Conservation (phyloP, 805 yeast genomes). For the Wickerhamomyces silvicola region DNA sequence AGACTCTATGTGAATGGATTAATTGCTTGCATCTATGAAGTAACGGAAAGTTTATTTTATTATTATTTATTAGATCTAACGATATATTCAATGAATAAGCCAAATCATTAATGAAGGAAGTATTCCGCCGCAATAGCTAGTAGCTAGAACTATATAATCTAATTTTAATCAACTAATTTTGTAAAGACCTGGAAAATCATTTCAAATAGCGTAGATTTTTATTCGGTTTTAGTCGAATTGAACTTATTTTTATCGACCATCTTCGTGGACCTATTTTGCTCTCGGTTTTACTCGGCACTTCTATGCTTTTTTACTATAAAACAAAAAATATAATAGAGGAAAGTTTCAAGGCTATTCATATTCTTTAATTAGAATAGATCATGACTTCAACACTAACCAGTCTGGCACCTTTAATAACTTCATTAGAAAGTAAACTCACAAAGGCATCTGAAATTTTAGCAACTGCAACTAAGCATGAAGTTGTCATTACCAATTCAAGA, state of each 20-base stretch:
- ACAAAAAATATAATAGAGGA: background rate
- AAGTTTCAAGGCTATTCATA: background rate
- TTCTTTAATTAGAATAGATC: too few relatives aligned
- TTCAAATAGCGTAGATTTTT: too few relatives aligned
- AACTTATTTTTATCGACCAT: too few relatives aligned
- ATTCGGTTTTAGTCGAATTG: too few relatives aligned
- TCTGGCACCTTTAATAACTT: slow-evolving; percentile 11
- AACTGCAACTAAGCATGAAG: slow-evolving; percentile 11
- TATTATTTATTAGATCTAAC: background rate
- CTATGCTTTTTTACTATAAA: background rate
- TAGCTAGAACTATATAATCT: too few relatives aligned
- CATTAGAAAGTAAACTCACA: slow-evolving; percentile 8
- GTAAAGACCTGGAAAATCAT: too few relatives aligned
- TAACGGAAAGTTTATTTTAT: too few relatives aligned
- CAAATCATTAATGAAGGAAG: too few relatives aligned
- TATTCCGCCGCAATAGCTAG: background rate
- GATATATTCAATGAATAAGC: background rate
- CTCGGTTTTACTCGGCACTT: too few relatives aligned
- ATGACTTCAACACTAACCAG: slow-evolving; percentile 8
- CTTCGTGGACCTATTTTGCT: too few relatives aligned
- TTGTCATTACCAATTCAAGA: slow-evolving; percentile 12
- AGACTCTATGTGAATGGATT: background rate
- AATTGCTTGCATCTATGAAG: too few relatives aligned
- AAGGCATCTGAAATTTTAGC: slow-evolving; percentile 12
- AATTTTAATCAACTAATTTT: too few relatives aligned